These are phyloP conservation scores for Calonectria pseudoreteaudii DNA, from an alignment of 2,329 filamentous ascomycete species.

Conservation along the genomic window DNA sequence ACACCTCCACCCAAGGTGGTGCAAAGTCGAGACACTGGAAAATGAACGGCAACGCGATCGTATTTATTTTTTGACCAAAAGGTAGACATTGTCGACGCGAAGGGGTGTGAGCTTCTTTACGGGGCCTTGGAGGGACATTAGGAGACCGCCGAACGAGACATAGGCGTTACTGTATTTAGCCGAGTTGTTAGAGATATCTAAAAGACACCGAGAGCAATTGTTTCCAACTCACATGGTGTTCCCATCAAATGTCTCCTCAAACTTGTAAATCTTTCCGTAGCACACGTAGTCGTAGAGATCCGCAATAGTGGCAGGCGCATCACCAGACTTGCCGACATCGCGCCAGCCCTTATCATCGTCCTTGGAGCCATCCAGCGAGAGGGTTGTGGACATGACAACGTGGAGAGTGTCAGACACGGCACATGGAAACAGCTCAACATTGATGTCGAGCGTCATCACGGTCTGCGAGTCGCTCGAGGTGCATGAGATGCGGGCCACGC, in stretches of 20 bases:
- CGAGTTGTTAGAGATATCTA: constrained; percentile 25
- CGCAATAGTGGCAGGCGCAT: constrained; percentile 71
- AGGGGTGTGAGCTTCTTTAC: constrained; percentile 95
- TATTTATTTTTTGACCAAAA: constrained; percentile 88
- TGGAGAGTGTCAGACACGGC: constrained; percentile 80
- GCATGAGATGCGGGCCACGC: constrained; percentile 86
- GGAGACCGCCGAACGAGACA: constrained; percentile 90
- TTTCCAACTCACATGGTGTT: constrained; percentile 78
- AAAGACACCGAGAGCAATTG: background rate
- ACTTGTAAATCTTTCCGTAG: constrained; percentile 89
- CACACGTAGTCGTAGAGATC: constrained; percentile 91
- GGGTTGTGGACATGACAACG: constrained; percentile 84
- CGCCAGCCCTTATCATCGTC: constrained; percentile 85
- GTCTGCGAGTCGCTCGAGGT: constrained; percentile 81
- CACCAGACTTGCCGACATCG: constrained; percentile 69
- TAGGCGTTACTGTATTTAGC: constrained; percentile 80
- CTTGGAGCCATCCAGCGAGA: constrained; percentile 87
- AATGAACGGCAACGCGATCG: constrained; percentile 24
- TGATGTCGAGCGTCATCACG: constrained; percentile 89
- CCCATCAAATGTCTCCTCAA: constrained; percentile 82
- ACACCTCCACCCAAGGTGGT: constrained; percentile 1
- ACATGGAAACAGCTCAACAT: constrained; percentile 90
- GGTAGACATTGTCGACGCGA: constrained; percentile 92
- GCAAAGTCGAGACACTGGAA: constrained; percentile 22
- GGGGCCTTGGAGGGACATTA: constrained; percentile 92